These are phyloP conservation scores for Aphanomyces stellatus DNA, from an alignment of 352 stramenopile species.

Conservation along the genomic window DNA sequence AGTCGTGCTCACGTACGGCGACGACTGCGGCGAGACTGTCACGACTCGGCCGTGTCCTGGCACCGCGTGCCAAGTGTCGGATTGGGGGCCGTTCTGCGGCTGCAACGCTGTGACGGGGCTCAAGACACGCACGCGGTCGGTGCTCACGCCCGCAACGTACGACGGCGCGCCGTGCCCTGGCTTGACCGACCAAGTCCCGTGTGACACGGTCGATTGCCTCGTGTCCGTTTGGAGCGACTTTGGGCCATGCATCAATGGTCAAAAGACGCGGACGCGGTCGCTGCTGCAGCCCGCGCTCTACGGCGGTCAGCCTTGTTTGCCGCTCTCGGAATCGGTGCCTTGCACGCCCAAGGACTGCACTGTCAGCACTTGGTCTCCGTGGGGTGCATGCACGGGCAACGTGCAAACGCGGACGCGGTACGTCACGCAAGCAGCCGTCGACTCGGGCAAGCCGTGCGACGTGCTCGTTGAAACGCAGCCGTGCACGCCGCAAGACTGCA, in stretches of 20 bases:
- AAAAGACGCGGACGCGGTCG: slow-evolving; percentile 31
- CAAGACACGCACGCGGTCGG: slow-evolving; percentile 28
- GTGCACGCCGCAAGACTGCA: slow-evolving; percentile 40
- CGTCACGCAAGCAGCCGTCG: slow-evolving; percentile 25
- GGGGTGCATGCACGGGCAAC: not conserved
- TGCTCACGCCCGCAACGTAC: slow-evolving; percentile 26
- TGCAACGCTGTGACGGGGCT: slow-evolving; percentile 37
- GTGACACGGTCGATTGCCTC: slow-evolving; percentile 38
- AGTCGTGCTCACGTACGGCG: slow-evolving; percentile 23
- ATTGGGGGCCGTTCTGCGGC: slow-evolving; percentile 41
- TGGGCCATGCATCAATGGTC: slow-evolving; percentile 30
- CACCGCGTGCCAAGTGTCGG: slow-evolving; percentile 34
- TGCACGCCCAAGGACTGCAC: slow-evolving; percentile 20
- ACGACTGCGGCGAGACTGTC: not conserved
- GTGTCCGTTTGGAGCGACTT: slow-evolving; percentile 36
- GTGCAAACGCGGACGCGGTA: slow-evolving; percentile 22
- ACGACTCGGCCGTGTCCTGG: not conserved
- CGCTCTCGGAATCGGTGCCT: slow-evolving; percentile 25
- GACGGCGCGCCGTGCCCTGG: slow-evolving; percentile 32
- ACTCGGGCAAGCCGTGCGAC: slow-evolving; percentile 29
- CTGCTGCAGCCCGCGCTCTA: slow-evolving; percentile 28
- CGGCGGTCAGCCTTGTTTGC: slow-evolving; percentile 33
- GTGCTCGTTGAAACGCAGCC: slow-evolving; percentile 31
- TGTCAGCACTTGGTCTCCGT: not conserved
- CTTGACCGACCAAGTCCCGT: slow-evolving; percentile 30